Evolutionary conservation across 805 yeast species (phyloP).

Genomic region (Maudiozyma serrabonitensis): DNA sequence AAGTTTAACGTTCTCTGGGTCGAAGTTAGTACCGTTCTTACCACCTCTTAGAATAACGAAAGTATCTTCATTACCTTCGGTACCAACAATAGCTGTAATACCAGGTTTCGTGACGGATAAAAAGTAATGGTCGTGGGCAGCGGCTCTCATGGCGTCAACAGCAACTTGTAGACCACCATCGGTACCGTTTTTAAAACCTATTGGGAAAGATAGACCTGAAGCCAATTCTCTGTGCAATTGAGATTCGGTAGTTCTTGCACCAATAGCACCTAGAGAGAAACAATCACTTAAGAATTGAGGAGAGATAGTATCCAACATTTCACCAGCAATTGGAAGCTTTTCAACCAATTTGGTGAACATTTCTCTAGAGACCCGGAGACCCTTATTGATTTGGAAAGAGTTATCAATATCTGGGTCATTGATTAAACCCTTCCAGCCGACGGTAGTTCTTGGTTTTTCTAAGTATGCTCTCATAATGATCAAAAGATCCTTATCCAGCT

Average conservation of each 20-base stretch:
- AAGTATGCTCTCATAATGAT: slow-evolving; percentile 96
- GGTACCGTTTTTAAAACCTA: slow-evolving; percentile 97
- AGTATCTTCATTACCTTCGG: slow-evolving; percentile 85
- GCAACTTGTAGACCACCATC: slow-evolving; percentile 95
- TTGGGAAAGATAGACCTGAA: slow-evolving; percentile 94
- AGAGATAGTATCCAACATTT: slow-evolving; percentile 95
- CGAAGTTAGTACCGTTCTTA: slow-evolving; percentile 84
- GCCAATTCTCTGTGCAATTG: slow-evolving; percentile 96
- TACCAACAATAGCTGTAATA: slow-evolving; percentile 89
- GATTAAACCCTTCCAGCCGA: slow-evolving; percentile 97
- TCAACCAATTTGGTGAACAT: slow-evolving; percentile 77
- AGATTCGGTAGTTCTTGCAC: slow-evolving; percentile 98
- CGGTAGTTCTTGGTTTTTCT: slow-evolving; percentile 97
- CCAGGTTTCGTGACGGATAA: slow-evolving; percentile 94
- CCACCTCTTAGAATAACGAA: slow-evolving; percentile 95
- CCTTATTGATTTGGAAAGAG: slow-evolving; percentile 88
- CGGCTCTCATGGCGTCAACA: slow-evolving; percentile 86
- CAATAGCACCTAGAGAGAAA: slow-evolving; percentile 94
- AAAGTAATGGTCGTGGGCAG: slow-evolving; percentile 89
- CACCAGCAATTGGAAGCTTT: slow-evolving; percentile 87
- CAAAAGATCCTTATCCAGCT: slow-evolving; percentile 63
- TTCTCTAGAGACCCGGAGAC: slow-evolving; percentile 79
- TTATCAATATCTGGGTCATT: slow-evolving; percentile 96
- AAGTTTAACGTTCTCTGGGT: slow-evolving; percentile 57
- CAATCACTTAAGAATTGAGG: slow-evolving; percentile 92